Conservation (phyloP, 225 moss, liverwort and hornwort species). For the Pseudisothecium myosuroides region DNA sequence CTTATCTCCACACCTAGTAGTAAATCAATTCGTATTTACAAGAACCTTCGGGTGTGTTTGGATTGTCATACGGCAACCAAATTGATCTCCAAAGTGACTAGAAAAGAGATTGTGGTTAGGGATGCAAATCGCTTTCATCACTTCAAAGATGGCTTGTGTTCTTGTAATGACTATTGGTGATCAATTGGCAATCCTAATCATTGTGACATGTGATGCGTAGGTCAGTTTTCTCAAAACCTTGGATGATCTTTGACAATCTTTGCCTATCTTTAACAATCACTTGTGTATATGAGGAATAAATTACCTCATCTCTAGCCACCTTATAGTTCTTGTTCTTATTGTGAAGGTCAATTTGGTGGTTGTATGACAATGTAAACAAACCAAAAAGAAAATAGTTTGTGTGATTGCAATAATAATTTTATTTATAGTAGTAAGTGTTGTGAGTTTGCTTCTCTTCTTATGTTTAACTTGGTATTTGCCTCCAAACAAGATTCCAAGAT, state of each 20-base stretch:
- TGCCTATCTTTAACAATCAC: background rate
- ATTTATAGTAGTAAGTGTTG: background rate
- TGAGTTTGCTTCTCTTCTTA: background rate
- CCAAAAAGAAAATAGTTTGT: too few species aligned
- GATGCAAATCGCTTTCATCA: background rate
- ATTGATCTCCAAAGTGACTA: background rate
- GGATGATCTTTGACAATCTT: background rate
- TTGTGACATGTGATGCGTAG: background rate
- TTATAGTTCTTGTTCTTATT: too few species aligned
- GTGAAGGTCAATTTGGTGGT: too few species aligned
- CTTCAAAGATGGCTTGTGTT: background rate
- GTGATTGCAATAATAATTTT: too few species aligned
- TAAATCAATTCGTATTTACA: background rate
- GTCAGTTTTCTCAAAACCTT: background rate
- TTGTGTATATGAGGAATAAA: background rate
- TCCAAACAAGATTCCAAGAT: background rate
- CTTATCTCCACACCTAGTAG: background rate
- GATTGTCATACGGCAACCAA: background rate
- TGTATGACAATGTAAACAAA: too few species aligned
- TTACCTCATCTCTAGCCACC: background rate
- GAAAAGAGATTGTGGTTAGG: background rate
- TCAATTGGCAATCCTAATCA: background rate
- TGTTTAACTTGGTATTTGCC: background rate
- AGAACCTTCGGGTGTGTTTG: background rate
- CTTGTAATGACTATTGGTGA: background rate